Evolutionary conservation across 345 rosid genomes (phyloP).

Genomic region (Turnera subulata): DNA sequence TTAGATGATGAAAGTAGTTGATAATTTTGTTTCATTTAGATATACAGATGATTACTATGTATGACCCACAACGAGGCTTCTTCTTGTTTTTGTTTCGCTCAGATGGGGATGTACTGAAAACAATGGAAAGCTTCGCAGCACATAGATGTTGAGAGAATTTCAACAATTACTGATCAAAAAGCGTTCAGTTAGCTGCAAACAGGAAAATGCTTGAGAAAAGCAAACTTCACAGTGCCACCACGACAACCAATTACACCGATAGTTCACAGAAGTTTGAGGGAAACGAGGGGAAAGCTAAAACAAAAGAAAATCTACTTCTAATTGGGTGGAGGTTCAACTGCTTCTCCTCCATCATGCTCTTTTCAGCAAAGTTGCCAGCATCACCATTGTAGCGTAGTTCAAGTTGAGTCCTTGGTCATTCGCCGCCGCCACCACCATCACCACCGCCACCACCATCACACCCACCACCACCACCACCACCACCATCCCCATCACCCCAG

Average conservation of each 20-base stretch:
- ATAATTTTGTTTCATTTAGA: slow-evolving; percentile 21
- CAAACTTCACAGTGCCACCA: slow-evolving; percentile 17
- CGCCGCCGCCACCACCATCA: slow-evolving; percentile 20
- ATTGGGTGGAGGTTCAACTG: not conserved
- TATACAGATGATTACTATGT: not conserved
- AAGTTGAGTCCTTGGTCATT: not conserved
- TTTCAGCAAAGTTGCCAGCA: not conserved
- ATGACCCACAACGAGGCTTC: too few species aligned
- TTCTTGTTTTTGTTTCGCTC: not conserved
- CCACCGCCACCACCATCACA: slow-evolving; percentile 13
- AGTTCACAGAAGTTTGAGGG: too few species aligned
- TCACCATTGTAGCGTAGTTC: not conserved
- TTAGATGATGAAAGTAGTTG: not conserved
- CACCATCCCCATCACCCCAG: slow-evolving; percentile 10
- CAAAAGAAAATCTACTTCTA: too few species aligned
- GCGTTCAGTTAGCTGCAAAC: too few species aligned
- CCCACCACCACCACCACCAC: not conserved
- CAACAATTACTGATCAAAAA: too few species aligned
- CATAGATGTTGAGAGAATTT: too few species aligned
- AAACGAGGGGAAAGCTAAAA: too few species aligned
- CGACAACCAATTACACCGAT: too few species aligned
- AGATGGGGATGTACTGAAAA: too few species aligned
- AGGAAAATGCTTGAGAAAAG: too few species aligned
- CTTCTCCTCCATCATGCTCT: slow-evolving; percentile 5
- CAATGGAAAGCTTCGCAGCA: not conserved